Conservation (phyloP, 2,329 filamentous ascomycete species). For the Alternaria sp. region DNA sequence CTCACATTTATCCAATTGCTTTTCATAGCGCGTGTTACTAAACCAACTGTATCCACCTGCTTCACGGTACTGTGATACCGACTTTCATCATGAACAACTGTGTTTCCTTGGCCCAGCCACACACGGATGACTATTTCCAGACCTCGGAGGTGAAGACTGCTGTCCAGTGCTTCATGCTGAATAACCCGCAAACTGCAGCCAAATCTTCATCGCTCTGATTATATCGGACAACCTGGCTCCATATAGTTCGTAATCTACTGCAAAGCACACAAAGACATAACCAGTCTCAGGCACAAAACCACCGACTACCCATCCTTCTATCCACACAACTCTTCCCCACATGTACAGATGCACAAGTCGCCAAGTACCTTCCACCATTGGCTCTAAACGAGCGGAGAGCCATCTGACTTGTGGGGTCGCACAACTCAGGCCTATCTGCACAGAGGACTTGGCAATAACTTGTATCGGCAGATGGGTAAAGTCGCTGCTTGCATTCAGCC, state of each 20-base stretch:
- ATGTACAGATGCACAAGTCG: conserved; percentile 30
- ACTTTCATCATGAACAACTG: background rate
- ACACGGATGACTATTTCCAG: conserved; percentile 10
- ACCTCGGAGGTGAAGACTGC: background rate
- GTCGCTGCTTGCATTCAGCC: conserved; percentile 22
- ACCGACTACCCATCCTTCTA: conserved; percentile 4
- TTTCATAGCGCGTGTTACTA: background rate
- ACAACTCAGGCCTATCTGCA: conserved; percentile 17
- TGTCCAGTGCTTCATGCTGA: background rate
- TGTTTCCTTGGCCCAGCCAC: background rate
- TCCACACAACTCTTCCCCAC: conserved; percentile 33
- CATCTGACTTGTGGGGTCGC: conserved; percentile 39
- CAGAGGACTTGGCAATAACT: conserved; percentile 23
- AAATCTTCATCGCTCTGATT: background rate
- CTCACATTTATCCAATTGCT: background rate
- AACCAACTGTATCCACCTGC: background rate
- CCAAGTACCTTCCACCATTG: conserved; percentile 29
- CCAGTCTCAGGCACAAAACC: background rate
- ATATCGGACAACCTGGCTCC: background rate
- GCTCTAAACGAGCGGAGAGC: conserved; percentile 11
- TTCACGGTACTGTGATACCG: conserved; percentile 5
- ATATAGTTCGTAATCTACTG: background rate
- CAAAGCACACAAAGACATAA: background rate
- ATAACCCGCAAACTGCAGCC: background rate
- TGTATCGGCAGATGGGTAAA: conserved; percentile 44